Evolutionary conservation across 1,284 basidiomycete species (phyloP), one percentile per base, ranked within the genome.

Genomic region (Entoloma clypeatum): DNA sequence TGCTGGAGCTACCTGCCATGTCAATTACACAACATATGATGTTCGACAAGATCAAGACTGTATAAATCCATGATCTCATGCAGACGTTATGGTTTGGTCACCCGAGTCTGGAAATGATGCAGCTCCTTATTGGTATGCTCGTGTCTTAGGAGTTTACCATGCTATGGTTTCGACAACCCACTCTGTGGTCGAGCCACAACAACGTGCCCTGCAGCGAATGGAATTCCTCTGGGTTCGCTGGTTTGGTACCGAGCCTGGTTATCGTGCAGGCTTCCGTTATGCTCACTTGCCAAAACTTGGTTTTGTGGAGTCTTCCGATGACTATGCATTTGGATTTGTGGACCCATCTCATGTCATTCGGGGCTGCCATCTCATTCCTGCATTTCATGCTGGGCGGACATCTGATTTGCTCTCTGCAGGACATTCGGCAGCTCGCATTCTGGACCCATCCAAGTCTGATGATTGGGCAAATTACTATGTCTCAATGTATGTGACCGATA

Each of bases 151-250:
- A 45, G 44, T 59, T 3, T 61, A 55, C 37, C 54, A 54, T 39
- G 47, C 41, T 5, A 18, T 44, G 2, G 50, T 60, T n/a, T n/a
- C n/a, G n/a, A n/a, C n/a, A 28, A 33, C 9, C 4, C 45, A 4
- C 23, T 8, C 18, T 31, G 11, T 7, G 22, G 30, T 7, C 2
- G 6, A 43, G 17, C 25, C 36, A 8, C 22, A 13, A 5, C 47
- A 38, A 17, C 18, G n/a, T n/a, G n/a, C n/a, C n/a, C n/a, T 25
- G 4, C 42, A 51, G 16, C 43, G 47, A 7, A 48, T 67, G 34
- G 56, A 66, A 5, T 51, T 67, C 25, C 45, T 67, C 2, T 67
- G 56, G 58, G 63, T 68, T 2, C 52, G 59, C 1, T 67, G 64
- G 64, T 56, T 56, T 24, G 52, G 53, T 0, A 24, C 24, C 2